phyloP scores from a whole-genome alignment of 495 filamentous ascomycete genomes.

The Coniosporium apollinis region DNA sequence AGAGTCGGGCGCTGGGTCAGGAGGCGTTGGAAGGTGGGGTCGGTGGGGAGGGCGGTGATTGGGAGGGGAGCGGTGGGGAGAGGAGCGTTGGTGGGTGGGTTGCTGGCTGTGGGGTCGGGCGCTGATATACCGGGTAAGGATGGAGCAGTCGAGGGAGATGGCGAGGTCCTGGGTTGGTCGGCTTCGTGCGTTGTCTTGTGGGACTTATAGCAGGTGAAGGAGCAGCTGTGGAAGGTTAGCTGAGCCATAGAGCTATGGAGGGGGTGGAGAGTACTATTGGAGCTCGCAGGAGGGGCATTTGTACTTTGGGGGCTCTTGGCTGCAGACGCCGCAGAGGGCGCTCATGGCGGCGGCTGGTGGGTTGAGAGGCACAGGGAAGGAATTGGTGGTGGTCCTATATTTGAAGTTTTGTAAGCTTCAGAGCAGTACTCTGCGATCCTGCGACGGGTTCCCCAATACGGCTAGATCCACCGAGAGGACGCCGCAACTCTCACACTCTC shows the following conservation, averaged over 20 bases:
- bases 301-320: constrained; percentile 20
- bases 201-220: constrained; percentile 13
- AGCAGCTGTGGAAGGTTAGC: constrained; percentile 11
- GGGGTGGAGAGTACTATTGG: constrained; percentile 18
- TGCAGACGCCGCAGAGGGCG: constrained; percentile 17
- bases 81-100: background rate
- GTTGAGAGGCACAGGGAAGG: no score
- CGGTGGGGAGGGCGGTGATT: constrained; percentile 15
- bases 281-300: constrained; percentile 23
- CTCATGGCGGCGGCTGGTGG: no score
- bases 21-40: constrained; percentile 14
- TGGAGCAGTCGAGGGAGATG: constrained; percentile 1
- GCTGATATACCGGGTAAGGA: background rate
- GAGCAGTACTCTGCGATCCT: background rate
- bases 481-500: background rate
- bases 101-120: constrained; percentile 9
- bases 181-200: constrained; percentile 10
- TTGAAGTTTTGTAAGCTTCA: background rate
- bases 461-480: background rate
- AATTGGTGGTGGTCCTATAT: no score
- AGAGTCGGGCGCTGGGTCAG: constrained; percentile 15
- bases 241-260: background rate
- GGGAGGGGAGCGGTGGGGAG: constrained; percentile 8
- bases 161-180: constrained; percentile 1
- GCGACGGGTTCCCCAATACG: background rate